Evolutionary conservation across 2,329 filamentous ascomycete genomes (phyloP), one percentile per base, ranked within the genome.

Genomic region (Atkinsonella hypoxylon): DNA sequence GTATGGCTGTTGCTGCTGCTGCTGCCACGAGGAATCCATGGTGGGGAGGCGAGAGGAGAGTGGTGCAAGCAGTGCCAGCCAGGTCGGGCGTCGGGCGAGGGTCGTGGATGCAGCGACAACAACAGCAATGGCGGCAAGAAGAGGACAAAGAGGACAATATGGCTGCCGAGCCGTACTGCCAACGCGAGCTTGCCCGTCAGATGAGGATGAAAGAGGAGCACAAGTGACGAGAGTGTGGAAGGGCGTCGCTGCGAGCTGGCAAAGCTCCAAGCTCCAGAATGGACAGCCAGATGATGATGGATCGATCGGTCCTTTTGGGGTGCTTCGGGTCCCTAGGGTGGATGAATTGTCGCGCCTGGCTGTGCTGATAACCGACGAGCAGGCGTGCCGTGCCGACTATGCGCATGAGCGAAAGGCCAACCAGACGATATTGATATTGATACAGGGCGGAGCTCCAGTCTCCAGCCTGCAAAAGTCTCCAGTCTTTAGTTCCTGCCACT

Each of bases 1-100:
- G 69, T 87, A 87, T 56, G 76, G 67, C 70, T 36, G 50, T 70
- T 82, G 79, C 82, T 87, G 87, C 56, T 76, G 67, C 70, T 36
- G 51, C 70, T 82, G 79, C 82, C 82, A 86, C 60, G 83, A 64
- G 50, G 67, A 68, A 65, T 77, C 74, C 74, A 77, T 77, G 62
- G 64, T 62, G 62, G 61, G 58, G 54, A 55, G 43, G 49, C n/a
- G 44, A 48, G 50, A 50, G 51, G 53, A 58, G 58, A 53, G 56
- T 56, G 50, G 43, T 50, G 53, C 45, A 48, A 48, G 53, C 38
- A 44, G 36, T 17, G 31, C 5, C 17, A 43, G 15, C n/a, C n/a
- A n/a, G n/a, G n/a, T n/a, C n/a, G n/a, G n/a, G n/a, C n/a, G 44
- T 32, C 31, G 17, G 34, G 26, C 26, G 26, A 26, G 8, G 49